These are phyloP conservation scores for Myriosclerotinia curreyana DNA, from an alignment of 2,329 filamentous ascomycete species.

Conservation along the genomic window DNA sequence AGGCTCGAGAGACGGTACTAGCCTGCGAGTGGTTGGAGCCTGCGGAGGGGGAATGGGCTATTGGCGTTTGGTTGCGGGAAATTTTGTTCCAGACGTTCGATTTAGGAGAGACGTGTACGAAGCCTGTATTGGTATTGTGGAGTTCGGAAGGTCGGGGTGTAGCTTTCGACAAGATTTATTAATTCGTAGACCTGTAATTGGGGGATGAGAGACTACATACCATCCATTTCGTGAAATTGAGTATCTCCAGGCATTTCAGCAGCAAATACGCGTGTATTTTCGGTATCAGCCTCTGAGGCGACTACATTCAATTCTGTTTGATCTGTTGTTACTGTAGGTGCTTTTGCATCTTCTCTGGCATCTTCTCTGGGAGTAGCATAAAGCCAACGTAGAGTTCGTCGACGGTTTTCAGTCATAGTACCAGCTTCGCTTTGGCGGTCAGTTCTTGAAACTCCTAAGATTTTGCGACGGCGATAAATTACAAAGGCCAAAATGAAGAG, in stretches of 20 bases:
- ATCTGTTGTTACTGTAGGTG: conserved; percentile 36
- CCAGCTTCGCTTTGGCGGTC: conserved; percentile 32
- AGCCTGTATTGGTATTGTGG: conserved; percentile 23
- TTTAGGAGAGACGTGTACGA: conserved; percentile 21
- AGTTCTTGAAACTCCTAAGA: conserved; percentile 25
- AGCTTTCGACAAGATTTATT: conserved; percentile 25
- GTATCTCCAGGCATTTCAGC: conserved; percentile 33
- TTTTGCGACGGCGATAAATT: conserved; percentile 49
- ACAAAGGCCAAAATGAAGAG: conserved; percentile 50
- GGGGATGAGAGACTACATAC: conserved; percentile 29
- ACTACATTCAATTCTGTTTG: conserved; percentile 27
- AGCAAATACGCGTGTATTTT: conserved; percentile 23
- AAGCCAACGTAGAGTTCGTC: conserved; percentile 35
- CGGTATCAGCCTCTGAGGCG: conserved; percentile 26
- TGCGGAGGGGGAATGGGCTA: conserved; percentile 25
- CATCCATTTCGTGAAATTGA: conserved; percentile 39
- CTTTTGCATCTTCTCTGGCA: conserved; percentile 27
- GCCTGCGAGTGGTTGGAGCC: conserved; percentile 24
- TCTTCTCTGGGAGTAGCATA: conserved; percentile 23
- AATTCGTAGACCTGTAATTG: conserved; percentile 3
- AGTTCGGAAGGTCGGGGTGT: conserved; percentile 33
- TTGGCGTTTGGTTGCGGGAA: background rate
- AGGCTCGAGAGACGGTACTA: conserved; percentile 30
- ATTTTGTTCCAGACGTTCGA: conserved; percentile 19
- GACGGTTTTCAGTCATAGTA: conserved; percentile 30